A percentile compares a stretch with the other conserved stretches of the same genome.
phyloP scores from a whole-genome alignment of 148 eudicot species.

The Chenopodium berlandieri region DNA sequence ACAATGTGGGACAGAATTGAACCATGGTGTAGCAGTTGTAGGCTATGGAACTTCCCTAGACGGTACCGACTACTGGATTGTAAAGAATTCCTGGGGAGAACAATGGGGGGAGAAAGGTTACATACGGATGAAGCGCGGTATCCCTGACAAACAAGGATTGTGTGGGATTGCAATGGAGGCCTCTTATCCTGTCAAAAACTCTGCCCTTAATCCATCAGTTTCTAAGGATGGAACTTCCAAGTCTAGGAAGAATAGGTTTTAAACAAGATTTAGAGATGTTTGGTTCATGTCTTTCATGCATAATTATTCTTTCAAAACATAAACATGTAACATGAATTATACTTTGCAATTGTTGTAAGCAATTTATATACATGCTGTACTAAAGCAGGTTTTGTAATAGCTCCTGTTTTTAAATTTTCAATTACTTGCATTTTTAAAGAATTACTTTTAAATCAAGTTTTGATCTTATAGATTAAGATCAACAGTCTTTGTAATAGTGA shows the following conservation, averaged over 20 bases:
- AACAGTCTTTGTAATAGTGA: too few species aligned
- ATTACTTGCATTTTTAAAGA: too few species aligned
- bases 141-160: slow-evolving; percentile 42
- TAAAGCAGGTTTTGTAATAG: background rate
- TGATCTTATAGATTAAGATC: too few species aligned
- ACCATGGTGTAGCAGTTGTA: slow-evolving; percentile 74
- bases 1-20: slow-evolving; percentile 58
- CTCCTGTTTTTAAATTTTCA: background rate
- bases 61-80: slow-evolving; percentile 81
- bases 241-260: slow-evolving; percentile 42
- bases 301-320: background rate
- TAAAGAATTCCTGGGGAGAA: slow-evolving; percentile 78
- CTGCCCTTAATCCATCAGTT: slow-evolving; percentile 39
- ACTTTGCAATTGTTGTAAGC: background rate
- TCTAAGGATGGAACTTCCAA: slow-evolving; percentile 5
- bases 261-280: background rate
- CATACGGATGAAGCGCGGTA: slow-evolving; percentile 58
- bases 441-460: too few species aligned
- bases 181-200: slow-evolving; percentile 63
- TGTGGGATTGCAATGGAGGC: slow-evolving; percentile 82
- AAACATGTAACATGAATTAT: background rate
- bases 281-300: background rate
- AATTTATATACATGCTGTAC: background rate
- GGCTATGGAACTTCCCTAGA: slow-evolving; percentile 59
- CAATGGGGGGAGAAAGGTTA: slow-evolving; percentile 88